Base-by-base conservation (phyloP, 768 basidiomycete species). In the Podaxis mareebaensis region DNA sequence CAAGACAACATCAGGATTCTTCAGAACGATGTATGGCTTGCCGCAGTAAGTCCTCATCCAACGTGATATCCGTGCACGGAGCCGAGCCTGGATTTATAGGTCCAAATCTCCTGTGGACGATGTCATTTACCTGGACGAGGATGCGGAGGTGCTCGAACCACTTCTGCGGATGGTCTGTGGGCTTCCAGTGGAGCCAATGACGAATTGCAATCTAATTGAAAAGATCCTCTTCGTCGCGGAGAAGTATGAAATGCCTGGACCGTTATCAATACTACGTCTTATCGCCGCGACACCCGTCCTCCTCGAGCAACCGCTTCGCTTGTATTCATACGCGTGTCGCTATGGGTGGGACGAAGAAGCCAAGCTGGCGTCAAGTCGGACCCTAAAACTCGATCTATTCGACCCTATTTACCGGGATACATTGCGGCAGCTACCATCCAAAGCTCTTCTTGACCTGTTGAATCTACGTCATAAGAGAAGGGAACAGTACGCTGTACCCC, bases 171-270 rank as follows among this genome's bases (percentile, higher is more conserved):
- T 89, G 83, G 77, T 84, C 24, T 86, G 83, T 54, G 88, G 88
- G 8, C 77, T 87, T 11, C 76, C 85, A 0, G 78, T 89, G 15
- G 75, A 80, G 13, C 71, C 74, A 3, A 73, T 86, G 26, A 74
- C 76, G 38, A 79, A 82, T 0, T 85, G 82, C 69, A 86, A 87
- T 66, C 64, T 73, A 36, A 73, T 89, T 58, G 87, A 90, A 60
- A 72, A 78, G 3, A 68, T 90, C n/a, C 73, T 89, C 12, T 85
- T 80, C 59, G 85, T 86, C 0, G 83, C 87, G 0, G 87, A 90
- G 68, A 88, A 88, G 68, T 90, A 89, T 70, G 88, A 89, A 39
- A 89, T 88, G 84, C 81, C 83, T 0, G 88, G 88, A 0, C 85
- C 87, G 1, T 75, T 78, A 63, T 86, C 85, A 5, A 81, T 88